Conservation (phyloP, 768 basidiomycete species). For the Symmetrospora coprosmae region DNA sequence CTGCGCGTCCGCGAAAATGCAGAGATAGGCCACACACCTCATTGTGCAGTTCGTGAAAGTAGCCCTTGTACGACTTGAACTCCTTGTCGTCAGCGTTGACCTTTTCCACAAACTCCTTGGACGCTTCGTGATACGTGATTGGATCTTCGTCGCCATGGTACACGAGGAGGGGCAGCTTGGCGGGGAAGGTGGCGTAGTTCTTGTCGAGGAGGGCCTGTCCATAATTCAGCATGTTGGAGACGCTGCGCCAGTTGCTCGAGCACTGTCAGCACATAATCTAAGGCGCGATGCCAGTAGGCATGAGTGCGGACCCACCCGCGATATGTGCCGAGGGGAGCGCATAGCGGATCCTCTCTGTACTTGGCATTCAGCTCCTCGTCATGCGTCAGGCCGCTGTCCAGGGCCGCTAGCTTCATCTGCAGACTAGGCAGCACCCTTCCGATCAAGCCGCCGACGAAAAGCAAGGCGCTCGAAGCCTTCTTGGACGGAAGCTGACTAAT, state of each 20-base stretch:
- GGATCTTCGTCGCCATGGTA: conserved; percentile 28
- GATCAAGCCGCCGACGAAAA: conserved; percentile 3
- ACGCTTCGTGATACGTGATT: conserved; percentile 13
- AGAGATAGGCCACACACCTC: not conserved
- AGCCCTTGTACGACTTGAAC: conserved; percentile 16
- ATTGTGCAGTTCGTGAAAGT: conserved; percentile 17
- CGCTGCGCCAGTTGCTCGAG: too few relatives aligned
- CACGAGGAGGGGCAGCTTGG: conserved; percentile 24
- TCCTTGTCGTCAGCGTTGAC: conserved; percentile 1
- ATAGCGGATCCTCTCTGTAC: conserved; percentile 30
- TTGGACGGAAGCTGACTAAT: not conserved
- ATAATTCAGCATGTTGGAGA: not conserved
- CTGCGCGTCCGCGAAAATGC: too few relatives aligned
- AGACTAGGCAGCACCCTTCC: conserved; percentile 6
- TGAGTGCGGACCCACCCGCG: not conserved
- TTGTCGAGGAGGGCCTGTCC: conserved; percentile 19
- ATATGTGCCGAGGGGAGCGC: conserved; percentile 25
- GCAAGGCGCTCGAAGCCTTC: not conserved
- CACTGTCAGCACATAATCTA: too few relatives aligned
- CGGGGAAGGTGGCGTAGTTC: conserved; percentile 24
- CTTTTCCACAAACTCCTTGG: conserved; percentile 13
- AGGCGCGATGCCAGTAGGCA: too few relatives aligned
- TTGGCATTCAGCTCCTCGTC: conserved; percentile 17
- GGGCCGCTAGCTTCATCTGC: conserved; percentile 11
- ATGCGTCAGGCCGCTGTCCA: conserved; percentile 13